These are phyloP conservation scores for Aciculosporium take DNA, from an alignment of 2,329 filamentous ascomycete genomes.

Conservation along the genomic window DNA sequence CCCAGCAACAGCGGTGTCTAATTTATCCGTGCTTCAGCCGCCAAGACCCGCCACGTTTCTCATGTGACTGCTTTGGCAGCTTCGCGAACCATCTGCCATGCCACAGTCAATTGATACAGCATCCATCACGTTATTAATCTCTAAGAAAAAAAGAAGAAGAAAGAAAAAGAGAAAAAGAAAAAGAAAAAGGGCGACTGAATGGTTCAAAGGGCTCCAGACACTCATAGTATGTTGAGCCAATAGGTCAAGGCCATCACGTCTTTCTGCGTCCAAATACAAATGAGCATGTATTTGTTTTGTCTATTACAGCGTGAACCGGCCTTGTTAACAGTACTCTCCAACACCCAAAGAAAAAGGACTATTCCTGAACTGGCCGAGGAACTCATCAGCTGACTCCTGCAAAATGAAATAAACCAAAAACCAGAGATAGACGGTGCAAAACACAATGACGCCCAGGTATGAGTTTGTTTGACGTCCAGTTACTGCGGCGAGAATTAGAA, in stretches of 20 bases:
- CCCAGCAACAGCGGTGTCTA: slow-evolving; percentile 2
- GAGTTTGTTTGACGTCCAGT: background rate
- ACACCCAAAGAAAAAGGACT: slow-evolving; percentile 2
- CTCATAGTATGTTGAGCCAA: no score
- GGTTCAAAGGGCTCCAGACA: no score
- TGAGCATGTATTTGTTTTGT: background rate
- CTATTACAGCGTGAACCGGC: background rate
- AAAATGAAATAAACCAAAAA: background rate
- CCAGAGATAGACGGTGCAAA: background rate
- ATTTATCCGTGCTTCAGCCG: slow-evolving; percentile 17
- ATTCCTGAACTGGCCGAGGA: background rate
- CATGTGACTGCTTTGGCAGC: slow-evolving; percentile 16
- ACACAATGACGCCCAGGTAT: slow-evolving; percentile 1
- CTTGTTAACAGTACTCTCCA: slow-evolving; percentile 1
- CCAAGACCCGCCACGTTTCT: slow-evolving; percentile 6
- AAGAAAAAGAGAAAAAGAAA: no score
- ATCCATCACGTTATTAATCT: background rate
- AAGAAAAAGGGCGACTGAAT: no score
- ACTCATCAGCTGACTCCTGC: background rate
- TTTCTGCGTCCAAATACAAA: slow-evolving; percentile 8
- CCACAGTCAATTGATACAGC: background rate
- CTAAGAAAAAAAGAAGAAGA: no score
- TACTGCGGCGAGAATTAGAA: background rate
- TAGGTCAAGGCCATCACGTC: background rate
- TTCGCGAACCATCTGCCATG: background rate